phyloP scores from a whole-genome alignment of 2,329 filamentous ascomycete species.

The Tolypocladium pustulatum region DNA sequence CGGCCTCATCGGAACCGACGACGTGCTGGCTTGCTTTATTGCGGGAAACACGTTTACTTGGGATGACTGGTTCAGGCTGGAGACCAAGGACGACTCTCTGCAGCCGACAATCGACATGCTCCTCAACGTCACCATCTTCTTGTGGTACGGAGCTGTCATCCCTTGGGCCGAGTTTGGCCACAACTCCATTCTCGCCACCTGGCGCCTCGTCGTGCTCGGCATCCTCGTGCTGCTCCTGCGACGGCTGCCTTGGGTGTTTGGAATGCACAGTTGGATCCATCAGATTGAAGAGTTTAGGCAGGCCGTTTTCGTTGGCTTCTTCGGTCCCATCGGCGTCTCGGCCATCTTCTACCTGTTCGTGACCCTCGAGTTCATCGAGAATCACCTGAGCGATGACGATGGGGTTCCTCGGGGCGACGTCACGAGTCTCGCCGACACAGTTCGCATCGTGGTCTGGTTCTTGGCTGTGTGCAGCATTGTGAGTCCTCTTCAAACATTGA shows the following conservation, averaged over 20 bases:
- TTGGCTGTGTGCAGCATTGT: conserved; percentile 73
- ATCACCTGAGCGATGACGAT: conserved; percentile 39
- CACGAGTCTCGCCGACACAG: conserved; percentile 50
- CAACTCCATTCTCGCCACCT: conserved; percentile 61
- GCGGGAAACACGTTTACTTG: conserved; percentile 86
- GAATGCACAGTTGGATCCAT: conserved; percentile 62
- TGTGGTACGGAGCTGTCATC: conserved; percentile 82
- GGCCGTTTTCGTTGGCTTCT: conserved; percentile 82
- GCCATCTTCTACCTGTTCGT: conserved; percentile 87
- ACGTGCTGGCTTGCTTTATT: conserved; percentile 85
- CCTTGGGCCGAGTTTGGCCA: conserved; percentile 63
- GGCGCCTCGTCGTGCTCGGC: conserved; percentile 62
- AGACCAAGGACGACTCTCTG: conserved; percentile 83
- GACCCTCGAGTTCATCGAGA: conserved; percentile 60
- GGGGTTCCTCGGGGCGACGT: conserved; percentile 56
- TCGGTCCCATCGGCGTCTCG: conserved; percentile 83
- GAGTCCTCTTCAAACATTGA: conserved; percentile 23
- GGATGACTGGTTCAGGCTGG: conserved; percentile 88
- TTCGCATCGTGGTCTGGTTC: conserved; percentile 76
- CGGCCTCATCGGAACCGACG: conserved; percentile 78
- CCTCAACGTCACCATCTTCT: conserved; percentile 77
- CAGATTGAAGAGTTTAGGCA: conserved; percentile 68
- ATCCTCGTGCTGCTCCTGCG: conserved; percentile 68
- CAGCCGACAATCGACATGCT: conserved; percentile 94
- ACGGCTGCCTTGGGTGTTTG: conserved; percentile 66